Evolutionary conservation across 2,329 filamentous ascomycete genomes (phyloP).

Genomic region (Leptographium wingfieldii): DNA sequence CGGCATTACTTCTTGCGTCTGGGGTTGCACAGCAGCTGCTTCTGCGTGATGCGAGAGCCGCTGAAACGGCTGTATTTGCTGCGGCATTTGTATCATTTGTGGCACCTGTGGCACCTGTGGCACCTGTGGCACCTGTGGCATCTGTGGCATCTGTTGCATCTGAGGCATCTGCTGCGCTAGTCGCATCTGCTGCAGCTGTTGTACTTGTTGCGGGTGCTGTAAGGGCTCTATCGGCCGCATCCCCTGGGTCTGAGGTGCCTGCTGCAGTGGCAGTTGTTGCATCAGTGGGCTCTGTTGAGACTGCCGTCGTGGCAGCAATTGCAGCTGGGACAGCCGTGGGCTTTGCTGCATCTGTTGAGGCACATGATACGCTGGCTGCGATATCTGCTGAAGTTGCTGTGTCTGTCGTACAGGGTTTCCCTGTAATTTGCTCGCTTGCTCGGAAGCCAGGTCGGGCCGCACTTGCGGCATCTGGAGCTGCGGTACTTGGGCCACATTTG

Average conservation of each 20-base stretch:
- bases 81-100: background rate
- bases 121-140: background rate
- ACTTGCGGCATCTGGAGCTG: background rate
- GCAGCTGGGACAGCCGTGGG: no score
- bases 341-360: conserved; percentile 1
- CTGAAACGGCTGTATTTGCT: background rate
- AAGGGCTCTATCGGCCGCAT: background rate
- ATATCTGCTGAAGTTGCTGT: conserved; percentile 2
- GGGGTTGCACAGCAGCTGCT: background rate
- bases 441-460: background rate
- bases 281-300: background rate
- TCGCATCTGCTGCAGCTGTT: background rate
- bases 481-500: no score
- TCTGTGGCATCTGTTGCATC: background rate
- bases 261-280: background rate
- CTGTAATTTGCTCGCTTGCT: background rate
- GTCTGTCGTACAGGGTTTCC: background rate
- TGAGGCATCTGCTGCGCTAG: background rate
- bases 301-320: no score
- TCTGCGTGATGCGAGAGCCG: background rate
- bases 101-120: background rate
- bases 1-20: background rate
- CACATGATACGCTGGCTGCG: background rate
- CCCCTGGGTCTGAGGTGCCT: background rate
- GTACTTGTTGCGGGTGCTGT: conserved; percentile 2